phyloP scores from a whole-genome alignment of 2,329 filamentous ascomycete genomes.

The Aureobasidium zeae region DNA sequence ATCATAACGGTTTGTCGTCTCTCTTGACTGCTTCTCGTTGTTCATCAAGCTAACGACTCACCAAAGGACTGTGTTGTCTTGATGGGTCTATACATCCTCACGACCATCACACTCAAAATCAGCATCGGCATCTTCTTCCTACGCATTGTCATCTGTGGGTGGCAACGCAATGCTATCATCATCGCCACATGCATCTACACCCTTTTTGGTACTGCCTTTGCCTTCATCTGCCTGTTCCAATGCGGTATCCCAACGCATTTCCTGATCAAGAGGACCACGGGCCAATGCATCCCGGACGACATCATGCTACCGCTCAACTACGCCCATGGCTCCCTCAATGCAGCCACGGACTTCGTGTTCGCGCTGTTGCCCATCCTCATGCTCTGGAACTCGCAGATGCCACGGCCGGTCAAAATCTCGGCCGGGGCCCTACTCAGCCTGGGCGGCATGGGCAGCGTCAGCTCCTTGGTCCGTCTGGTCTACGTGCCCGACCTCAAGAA shows the following conservation, averaged over 20 bases:
- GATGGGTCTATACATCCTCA: slow-evolving; percentile 33
- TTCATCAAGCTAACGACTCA: slow-evolving; percentile 23
- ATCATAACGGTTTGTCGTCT: slow-evolving; percentile 1
- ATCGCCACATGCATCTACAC: slow-evolving; percentile 20
- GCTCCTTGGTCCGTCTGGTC: slow-evolving; percentile 21
- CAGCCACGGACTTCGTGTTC: slow-evolving; percentile 29
- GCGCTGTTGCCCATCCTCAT: slow-evolving; percentile 29
- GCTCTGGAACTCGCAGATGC: slow-evolving; percentile 22
- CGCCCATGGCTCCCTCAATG: slow-evolving; percentile 28
- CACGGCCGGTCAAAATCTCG: slow-evolving; percentile 32
- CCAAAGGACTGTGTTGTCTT: slow-evolving; percentile 25
- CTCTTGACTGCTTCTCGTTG: neutral
- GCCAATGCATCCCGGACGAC: neutral
- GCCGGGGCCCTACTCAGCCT: slow-evolving; percentile 34
- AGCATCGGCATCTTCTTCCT: slow-evolving; percentile 39
- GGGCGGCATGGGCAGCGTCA: slow-evolving; percentile 25
- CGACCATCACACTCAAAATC: slow-evolving; percentile 36
- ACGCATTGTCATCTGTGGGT: slow-evolving; percentile 31
- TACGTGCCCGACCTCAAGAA: slow-evolving; percentile 20
- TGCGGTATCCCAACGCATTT: slow-evolving; percentile 12
- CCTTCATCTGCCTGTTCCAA: slow-evolving; percentile 22
- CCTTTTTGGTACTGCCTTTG: slow-evolving; percentile 29
- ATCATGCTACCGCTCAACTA: slow-evolving; percentile 9
- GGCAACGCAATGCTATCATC: slow-evolving; percentile 29
- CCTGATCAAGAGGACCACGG: neutral